A percentile compares a stretch with the other conserved stretches of the same genome.
phyloP scores from a whole-genome alignment of 2,329 filamentous ascomycete genomes.

The Fusarium bulbicola region DNA sequence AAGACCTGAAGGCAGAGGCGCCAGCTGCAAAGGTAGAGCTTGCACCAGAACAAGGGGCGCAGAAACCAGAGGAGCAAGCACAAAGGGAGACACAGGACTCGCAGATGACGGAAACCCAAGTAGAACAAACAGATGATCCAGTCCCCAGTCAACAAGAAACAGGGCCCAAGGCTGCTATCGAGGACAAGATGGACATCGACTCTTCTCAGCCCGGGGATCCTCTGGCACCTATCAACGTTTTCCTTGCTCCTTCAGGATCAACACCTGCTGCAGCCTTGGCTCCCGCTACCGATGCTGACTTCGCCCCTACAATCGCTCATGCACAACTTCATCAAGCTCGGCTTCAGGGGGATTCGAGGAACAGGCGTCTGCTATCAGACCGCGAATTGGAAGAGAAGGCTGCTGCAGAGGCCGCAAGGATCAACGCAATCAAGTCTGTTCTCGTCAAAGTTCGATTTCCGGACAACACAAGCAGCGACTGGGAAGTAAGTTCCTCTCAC shows the following conservation, averaged over 20 bases:
- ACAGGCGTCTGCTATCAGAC: conserved; percentile 83
- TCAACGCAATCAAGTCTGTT: conserved; percentile 73
- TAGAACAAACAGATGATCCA: conserved; percentile 4
- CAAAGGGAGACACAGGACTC: conserved; percentile 29
- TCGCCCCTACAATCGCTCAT: conserved; percentile 77
- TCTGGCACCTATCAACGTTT: conserved; percentile 72
- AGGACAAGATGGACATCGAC: conserved; percentile 37
- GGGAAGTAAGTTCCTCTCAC: conserved; percentile 73
- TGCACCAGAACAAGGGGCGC: conserved; percentile 4
- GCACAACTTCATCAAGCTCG: conserved; percentile 78
- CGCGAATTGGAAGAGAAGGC: conserved; percentile 79
- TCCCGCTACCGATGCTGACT: conserved; percentile 76
- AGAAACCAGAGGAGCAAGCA: conserved; percentile 15
- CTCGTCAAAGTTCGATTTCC: conserved; percentile 86
- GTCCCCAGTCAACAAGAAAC: conserved; percentile 7
- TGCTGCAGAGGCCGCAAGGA: conserved; percentile 69
- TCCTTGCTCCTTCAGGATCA: conserved; percentile 76
- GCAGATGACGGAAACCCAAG: conserved; percentile 34
- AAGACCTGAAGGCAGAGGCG: conserved; percentile 19
- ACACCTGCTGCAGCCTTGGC: conserved; percentile 79
- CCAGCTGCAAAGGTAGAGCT: conserved; percentile 5
- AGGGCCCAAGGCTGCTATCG: background rate
- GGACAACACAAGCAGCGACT: conserved; percentile 81
- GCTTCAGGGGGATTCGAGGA: conserved; percentile 69
- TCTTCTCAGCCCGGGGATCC: conserved; percentile 42